Evolutionary conservation across 345 rosid genomes (phyloP).

Genomic region (Hirschfeldia incana): DNA sequence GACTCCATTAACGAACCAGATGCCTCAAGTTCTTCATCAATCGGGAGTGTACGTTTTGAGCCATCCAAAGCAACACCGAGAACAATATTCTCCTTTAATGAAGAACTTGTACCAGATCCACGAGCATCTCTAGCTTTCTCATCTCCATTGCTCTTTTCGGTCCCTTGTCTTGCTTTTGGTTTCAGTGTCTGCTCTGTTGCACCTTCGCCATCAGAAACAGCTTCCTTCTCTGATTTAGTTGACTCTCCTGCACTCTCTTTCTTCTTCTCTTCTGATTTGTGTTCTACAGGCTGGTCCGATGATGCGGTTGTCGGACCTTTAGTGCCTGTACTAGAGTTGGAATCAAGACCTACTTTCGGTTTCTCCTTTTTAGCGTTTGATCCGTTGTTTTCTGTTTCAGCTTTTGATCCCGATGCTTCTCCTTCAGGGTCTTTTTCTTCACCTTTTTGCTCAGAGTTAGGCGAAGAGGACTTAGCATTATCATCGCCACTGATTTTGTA

Average conservation of each 20-base stretch:
- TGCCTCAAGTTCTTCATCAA: slow-evolving; percentile 59
- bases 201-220: slow-evolving; percentile 24
- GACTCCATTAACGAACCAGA: slow-evolving; percentile 44
- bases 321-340: slow-evolving; percentile 32
- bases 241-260: slow-evolving; percentile 35
- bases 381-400: slow-evolving; percentile 27
- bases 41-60: slow-evolving; percentile 81
- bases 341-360: slow-evolving; percentile 18
- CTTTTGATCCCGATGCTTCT: slow-evolving; percentile 39
- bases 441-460: slow-evolving; percentile 33
- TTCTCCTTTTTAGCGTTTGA: slow-evolving; percentile 42
- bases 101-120: slow-evolving; percentile 45
- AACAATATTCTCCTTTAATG: slow-evolving; percentile 78
- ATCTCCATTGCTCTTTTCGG: slow-evolving; percentile 25
- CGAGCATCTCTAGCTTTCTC: slow-evolving; percentile 14
- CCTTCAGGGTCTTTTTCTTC: slow-evolving; percentile 56
- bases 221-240: slow-evolving; percentile 29
- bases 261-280: slow-evolving; percentile 37
- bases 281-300: slow-evolving; percentile 11
- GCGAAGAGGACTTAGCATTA: slow-evolving; percentile 53
- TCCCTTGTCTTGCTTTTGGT: slow-evolving; percentile 30
- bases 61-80: slow-evolving; percentile 92
- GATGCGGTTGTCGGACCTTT: slow-evolving; percentile 8
- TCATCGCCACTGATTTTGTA: slow-evolving; percentile 70
- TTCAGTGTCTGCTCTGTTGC: slow-evolving; percentile 23